phyloP scores from a whole-genome alignment of 1,284 basidiomycete species.

The Austroboletus novae-zelandiae region DNA sequence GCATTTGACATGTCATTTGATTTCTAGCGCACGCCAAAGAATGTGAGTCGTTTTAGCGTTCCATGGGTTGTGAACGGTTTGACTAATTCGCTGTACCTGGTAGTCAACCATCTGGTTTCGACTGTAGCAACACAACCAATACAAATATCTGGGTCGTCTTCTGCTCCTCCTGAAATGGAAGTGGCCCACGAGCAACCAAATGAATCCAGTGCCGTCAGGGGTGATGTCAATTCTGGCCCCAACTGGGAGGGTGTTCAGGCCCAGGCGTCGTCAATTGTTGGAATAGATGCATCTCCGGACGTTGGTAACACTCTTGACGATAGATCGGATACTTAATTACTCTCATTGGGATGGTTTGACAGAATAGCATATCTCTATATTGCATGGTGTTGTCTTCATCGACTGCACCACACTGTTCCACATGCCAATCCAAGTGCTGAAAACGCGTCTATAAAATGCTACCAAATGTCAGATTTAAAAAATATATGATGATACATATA shows the following conservation, averaged over 20 bases:
- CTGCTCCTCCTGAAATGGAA: background rate
- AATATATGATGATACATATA: constrained; percentile 25
- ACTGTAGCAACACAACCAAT: background rate
- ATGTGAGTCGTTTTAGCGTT: constrained; percentile 44
- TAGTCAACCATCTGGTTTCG: constrained; percentile 51
- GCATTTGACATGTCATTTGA: constrained; percentile 9
- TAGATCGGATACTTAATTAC: background rate
- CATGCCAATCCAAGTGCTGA: constrained; percentile 2
- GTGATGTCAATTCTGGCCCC: background rate
- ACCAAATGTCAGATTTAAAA: constrained; percentile 9
- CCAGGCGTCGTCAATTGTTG: background rate
- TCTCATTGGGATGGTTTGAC: background rate
- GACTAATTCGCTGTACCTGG: constrained; percentile 6
- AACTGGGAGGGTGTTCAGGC: constrained; percentile 3
- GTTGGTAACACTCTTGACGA: background rate
- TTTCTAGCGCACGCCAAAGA: constrained; percentile 63
- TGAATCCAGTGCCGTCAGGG: background rate
- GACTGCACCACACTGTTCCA: background rate
- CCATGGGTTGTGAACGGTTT: background rate
- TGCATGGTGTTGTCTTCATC: background rate
- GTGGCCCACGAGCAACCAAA: constrained; percentile 1
- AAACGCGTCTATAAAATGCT: constrained; percentile 6
- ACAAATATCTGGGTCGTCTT: constrained; percentile 6
- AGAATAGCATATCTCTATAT: background rate
- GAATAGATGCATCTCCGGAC: background rate